Base-by-base conservation (phyloP, 306 rosid genomes). In the Coriaria nepalensis region DNA sequence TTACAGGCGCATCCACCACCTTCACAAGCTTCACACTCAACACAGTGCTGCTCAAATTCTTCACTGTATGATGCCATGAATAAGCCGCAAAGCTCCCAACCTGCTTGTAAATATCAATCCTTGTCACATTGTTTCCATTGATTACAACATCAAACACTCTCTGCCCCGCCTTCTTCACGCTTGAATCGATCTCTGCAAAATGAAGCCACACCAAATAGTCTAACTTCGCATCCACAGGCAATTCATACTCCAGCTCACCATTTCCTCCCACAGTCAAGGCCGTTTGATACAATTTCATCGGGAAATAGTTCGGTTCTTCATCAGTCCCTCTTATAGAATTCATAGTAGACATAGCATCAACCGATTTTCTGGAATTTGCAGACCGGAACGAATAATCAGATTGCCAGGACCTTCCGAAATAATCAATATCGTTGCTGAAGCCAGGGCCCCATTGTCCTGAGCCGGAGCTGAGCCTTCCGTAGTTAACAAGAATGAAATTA, bases 321-420 rank as follows among this genome's bases (percentile, higher is more conserved):
- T 69, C 75, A 7, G 92, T 40, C 61, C 88, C 82, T 0, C 71
- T 56, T 5, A 90, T 43, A 1, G 61, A 12, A 8, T 53, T 71
- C 55, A 14, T 66, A 3, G 93, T 79, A 5, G 78, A 62, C 0
- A 90, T 33, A 2, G 57, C 33, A 5, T 53, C 37, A 2, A 61
- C 59, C 4, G 52, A 35, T 6, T 37, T 43, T 9, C 42, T 35
- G 9, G 73, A 2, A 40, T 7, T 64, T 3, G 8, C 5, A 0
- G 32, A 47, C 32, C 68, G 71, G 35, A 66, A 65, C 0, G 52
- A 69, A 4, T 9, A 13, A 55, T 84, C 95, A 0, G 82, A 58
- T 69, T 90, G 97, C 95, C 97, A 90, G 4, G 94, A 90, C 36
- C 95, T 72, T 6, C 94, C 80, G 53, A 84, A 90, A n/a, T 20